Evolutionary conservation across 345 rosid species (phyloP).

Genomic region (Dimocarpus longan): DNA sequence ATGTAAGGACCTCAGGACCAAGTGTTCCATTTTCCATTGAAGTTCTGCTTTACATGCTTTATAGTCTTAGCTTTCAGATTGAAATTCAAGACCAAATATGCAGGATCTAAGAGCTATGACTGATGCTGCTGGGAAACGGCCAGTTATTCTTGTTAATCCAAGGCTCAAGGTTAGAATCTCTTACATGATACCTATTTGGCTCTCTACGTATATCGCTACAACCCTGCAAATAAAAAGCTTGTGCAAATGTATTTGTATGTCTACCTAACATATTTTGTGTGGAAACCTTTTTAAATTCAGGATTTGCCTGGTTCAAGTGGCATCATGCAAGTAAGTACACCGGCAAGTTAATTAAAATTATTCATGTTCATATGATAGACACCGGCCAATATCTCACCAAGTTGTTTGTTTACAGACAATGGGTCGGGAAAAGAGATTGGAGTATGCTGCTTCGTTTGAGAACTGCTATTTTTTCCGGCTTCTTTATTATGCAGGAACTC

Average conservation of each 20-base stretch:
- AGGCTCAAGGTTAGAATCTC: conserved; percentile 63
- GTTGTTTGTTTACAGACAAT: conserved; percentile 54
- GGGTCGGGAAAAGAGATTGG: conserved; percentile 89
- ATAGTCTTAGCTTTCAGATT: neutral
- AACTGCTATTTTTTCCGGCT: conserved; percentile 84
- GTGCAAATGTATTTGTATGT: neutral
- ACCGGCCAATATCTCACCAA: conserved; percentile 17
- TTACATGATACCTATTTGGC: neutral
- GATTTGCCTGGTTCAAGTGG: conserved; percentile 93
- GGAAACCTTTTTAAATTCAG: conserved; percentile 39
- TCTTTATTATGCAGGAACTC: conserved; percentile 90
- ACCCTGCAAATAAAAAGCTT: neutral
- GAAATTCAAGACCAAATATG: conserved; percentile 20
- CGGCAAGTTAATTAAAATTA: neutral
- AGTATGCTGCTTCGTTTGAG: conserved; percentile 85
- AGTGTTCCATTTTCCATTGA: neutral
- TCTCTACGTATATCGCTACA: too few species aligned
- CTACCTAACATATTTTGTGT: conserved; percentile 9
- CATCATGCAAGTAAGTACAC: conserved; percentile 84
- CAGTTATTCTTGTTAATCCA: conserved; percentile 88
- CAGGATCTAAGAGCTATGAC: conserved; percentile 97
- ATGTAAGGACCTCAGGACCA: conserved; percentile 49
- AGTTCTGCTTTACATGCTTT: conserved; percentile 5
- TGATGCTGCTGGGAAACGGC: conserved; percentile 81
- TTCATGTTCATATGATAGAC: neutral